Evolutionary conservation across 495 filamentous ascomycete species (phyloP).

Genomic region (Pseudomonodictys pantanalensis): DNA sequence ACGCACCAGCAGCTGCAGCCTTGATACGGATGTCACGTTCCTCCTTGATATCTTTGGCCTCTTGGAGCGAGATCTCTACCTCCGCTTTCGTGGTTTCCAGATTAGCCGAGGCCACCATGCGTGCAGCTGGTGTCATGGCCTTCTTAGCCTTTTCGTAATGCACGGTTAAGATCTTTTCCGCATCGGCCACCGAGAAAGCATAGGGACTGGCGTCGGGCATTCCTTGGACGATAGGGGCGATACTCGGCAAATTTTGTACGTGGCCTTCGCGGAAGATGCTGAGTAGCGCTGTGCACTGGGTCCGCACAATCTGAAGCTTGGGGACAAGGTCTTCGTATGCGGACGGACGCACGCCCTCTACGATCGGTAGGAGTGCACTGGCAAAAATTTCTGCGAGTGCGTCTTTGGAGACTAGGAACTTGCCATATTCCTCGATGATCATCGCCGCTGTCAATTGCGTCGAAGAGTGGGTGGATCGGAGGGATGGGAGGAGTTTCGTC

Average conservation of each 20-base stretch:
- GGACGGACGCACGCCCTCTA: slow-evolving; percentile 74
- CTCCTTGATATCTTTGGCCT: slow-evolving; percentile 73
- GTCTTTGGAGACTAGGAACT: slow-evolving; percentile 46
- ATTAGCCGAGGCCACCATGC: slow-evolving; percentile 70
- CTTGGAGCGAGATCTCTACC: slow-evolving; percentile 67
- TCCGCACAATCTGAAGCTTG: slow-evolving; percentile 81
- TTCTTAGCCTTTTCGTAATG: slow-evolving; percentile 89
- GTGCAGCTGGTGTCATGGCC: slow-evolving; percentile 74
- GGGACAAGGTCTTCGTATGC: slow-evolving; percentile 85
- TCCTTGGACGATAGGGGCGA: slow-evolving; percentile 89
- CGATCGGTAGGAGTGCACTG: slow-evolving; percentile 60
- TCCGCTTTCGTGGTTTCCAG: slow-evolving; percentile 70
- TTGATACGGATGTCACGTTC: slow-evolving; percentile 81
- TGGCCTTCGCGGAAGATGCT: slow-evolving; percentile 88
- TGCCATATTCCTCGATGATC: slow-evolving; percentile 84
- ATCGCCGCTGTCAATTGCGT: slow-evolving; percentile 81
- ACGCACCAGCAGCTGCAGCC: slow-evolving; percentile 80
- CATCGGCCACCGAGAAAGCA: slow-evolving; percentile 83
- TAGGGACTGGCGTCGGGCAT: slow-evolving; percentile 83
- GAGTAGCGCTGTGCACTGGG: slow-evolving; percentile 83
- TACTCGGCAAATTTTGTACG: slow-evolving; percentile 68
- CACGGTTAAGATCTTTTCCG: slow-evolving; percentile 74
- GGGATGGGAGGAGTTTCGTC: slow-evolving; percentile 55
- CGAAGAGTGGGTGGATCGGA: slow-evolving; percentile 71
- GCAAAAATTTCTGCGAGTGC: slow-evolving; percentile 45